These are phyloP conservation scores for Acanthamoeba sp. DNA, from an alignment of 208 protist genomes.

Conservation along the genomic window DNA sequence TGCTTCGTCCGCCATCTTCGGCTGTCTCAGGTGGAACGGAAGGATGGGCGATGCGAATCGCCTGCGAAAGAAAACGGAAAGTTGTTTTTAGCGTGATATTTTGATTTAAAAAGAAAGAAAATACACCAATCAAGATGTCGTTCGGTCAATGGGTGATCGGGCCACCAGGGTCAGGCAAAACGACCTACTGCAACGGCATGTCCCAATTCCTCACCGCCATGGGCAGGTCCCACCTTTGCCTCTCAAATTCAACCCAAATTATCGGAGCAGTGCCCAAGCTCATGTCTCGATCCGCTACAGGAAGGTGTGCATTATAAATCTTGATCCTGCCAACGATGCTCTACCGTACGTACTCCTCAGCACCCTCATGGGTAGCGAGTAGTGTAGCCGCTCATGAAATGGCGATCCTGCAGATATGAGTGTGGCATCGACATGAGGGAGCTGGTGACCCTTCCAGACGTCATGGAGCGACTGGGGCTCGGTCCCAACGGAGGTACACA, in stretches of 20 bases:
- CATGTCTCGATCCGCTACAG: constrained; percentile 64
- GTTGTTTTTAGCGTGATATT: not conserved
- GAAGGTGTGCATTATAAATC: constrained; percentile 95
- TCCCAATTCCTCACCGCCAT: constrained; percentile 95
- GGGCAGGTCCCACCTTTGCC: constrained; percentile 84
- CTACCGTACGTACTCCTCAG: constrained; percentile 86
- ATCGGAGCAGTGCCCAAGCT: not conserved
- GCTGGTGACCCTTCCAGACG: constrained; percentile 92
- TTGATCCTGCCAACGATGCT: constrained; percentile 98
- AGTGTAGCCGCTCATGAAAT: not conserved
- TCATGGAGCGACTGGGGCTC: constrained; percentile 95
- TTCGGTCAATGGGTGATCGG: constrained; percentile 98
- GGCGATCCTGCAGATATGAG: constrained; percentile 89
- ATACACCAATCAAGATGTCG: constrained; percentile 77
- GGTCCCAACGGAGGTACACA: constrained; percentile 97
- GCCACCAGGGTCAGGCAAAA: constrained; percentile 95
- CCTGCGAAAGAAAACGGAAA: not conserved
- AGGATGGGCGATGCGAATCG: not conserved
- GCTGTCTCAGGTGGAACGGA: no score
- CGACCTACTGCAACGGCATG: constrained; percentile 97
- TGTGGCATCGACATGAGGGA: constrained; percentile 95
- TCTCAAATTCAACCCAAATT: constrained; percentile 40
- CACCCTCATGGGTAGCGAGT: not conserved
- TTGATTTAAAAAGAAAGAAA: not conserved
- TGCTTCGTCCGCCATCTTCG: not conserved